Evolutionary conservation across 1,284 basidiomycete genomes (phyloP).

Genomic region (Cryptococcus jaspeensis): DNA sequence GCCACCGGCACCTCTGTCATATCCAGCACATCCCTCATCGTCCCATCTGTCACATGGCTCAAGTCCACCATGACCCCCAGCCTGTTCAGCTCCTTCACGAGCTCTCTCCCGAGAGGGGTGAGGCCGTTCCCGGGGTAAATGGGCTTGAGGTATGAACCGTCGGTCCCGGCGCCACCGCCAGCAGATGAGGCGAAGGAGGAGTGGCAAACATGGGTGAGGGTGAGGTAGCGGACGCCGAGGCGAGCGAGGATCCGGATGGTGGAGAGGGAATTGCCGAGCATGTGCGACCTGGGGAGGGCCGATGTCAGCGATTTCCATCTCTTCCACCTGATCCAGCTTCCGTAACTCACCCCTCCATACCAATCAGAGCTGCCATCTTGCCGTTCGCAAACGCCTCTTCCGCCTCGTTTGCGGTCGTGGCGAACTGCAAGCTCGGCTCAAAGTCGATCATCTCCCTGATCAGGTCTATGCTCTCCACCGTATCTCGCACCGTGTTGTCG

Average conservation of each 20-base stretch:
- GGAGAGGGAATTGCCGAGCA: constrained; percentile 78
- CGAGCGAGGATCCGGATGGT: constrained; percentile 69
- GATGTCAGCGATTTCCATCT: background rate
- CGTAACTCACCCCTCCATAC: constrained; percentile 58
- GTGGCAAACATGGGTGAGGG: constrained; percentile 78
- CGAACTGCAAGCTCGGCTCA: constrained; percentile 47
- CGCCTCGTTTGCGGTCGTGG: constrained; percentile 53
- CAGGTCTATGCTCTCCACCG: constrained; percentile 84
- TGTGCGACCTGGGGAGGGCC: constrained; percentile 57
- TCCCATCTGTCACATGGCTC: constrained; percentile 75
- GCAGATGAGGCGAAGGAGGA: constrained; percentile 73
- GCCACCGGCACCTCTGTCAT: constrained; percentile 71
- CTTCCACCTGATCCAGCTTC: constrained; percentile 56
- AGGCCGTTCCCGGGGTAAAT: constrained; percentile 27
- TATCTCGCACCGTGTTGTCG: constrained; percentile 60
- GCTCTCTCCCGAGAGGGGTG: constrained; percentile 55
- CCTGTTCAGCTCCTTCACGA: constrained; percentile 80
- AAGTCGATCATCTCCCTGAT: constrained; percentile 63
- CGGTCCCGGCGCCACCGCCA: constrained; percentile 51
- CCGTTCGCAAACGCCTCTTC: constrained; percentile 59
- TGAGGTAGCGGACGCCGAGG: constrained; percentile 78
- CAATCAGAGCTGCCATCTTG: constrained; percentile 75
- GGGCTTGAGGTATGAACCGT: constrained; percentile 10
- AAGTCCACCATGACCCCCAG: constrained; percentile 77
- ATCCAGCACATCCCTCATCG: constrained; percentile 62